Base-by-base conservation (phyloP, 768 basidiomycete species). In the Agrocybe praecox region DNA sequence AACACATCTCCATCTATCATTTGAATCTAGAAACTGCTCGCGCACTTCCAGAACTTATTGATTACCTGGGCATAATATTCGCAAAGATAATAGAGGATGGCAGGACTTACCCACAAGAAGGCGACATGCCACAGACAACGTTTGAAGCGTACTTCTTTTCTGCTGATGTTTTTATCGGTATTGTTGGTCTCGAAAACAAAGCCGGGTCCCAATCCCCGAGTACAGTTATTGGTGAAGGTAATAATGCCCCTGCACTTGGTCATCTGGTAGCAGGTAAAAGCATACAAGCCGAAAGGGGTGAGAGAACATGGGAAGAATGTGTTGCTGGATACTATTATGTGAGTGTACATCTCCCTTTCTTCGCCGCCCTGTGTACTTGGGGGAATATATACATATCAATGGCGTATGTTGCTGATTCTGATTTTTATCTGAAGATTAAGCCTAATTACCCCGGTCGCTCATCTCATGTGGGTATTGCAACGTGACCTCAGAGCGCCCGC, bases 381-480 rank as follows among this genome's bases (percentile, higher is more conserved):
- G 26, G 9, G n/a, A n/a, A n/a, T 45, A 23, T n/a, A n/a, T 29
- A 15, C 52, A 19, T 43, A 26, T 56, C 47, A 12, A 44, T 44
- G 32, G 46, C 32, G 43, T 36, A 46, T 40, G n/a, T 57, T 34
- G 14, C 36, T 40, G 36, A 40, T 59, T 40, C 43, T 46, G 40
- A 53, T 29, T 36, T 54, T 44, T 53, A 52, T 24, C 26, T 43
- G 15, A 33, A 74, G 88, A 79, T 92, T 49, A 92, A 92, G 71
- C 90, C 90, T 33, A 95, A 95, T 66, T 96, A 95, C 73, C 94
- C 93, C 7, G 92, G 92, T 40, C 79, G 93, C 58, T 93, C 90
- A 9, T 92, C 90, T 42, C 94, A 94, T 80, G 94, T 91, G 66
- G 76, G 91, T 40, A 43, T 24, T 48, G 51, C 53, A 26, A 19